phyloP scores from a whole-genome alignment of 2,329 filamentous ascomycete genomes.

The Colletotrichum sp. region DNA sequence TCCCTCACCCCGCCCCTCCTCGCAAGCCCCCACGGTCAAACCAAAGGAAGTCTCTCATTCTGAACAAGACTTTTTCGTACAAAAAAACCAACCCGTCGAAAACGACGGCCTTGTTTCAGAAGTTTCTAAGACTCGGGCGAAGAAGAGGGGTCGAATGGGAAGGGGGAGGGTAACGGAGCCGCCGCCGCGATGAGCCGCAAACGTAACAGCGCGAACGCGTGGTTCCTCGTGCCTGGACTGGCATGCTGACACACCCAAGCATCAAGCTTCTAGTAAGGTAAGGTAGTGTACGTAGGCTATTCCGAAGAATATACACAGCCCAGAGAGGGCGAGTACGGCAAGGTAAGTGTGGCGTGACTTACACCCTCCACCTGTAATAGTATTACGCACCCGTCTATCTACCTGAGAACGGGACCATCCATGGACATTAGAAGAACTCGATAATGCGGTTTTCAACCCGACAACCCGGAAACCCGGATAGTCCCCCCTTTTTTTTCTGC shows the following conservation, averaged over 20 bases:
- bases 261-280: neutral
- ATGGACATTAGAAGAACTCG: neutral
- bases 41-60: neutral
- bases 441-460: neutral
- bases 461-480: neutral
- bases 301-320: neutral
- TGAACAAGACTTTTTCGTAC: neutral
- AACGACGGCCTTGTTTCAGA: constrained; percentile 1
- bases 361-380: neutral
- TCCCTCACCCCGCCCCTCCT: neutral
- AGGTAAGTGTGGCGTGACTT: neutral
- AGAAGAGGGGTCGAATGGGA: neutral
- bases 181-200: neutral
- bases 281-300: neutral
- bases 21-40: neutral
- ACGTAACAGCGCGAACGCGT: neutral
- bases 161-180: neutral
- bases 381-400: neutral
- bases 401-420: neutral
- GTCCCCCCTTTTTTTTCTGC: neutral
- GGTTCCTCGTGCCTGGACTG: neutral
- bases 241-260: neutral
- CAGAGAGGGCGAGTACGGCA: neutral
- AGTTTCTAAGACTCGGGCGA: neutral
- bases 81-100: neutral